These are phyloP conservation scores for Trichoderma asperelloides DNA, from an alignment of 495 filamentous ascomycete species.

Conservation along the genomic window DNA sequence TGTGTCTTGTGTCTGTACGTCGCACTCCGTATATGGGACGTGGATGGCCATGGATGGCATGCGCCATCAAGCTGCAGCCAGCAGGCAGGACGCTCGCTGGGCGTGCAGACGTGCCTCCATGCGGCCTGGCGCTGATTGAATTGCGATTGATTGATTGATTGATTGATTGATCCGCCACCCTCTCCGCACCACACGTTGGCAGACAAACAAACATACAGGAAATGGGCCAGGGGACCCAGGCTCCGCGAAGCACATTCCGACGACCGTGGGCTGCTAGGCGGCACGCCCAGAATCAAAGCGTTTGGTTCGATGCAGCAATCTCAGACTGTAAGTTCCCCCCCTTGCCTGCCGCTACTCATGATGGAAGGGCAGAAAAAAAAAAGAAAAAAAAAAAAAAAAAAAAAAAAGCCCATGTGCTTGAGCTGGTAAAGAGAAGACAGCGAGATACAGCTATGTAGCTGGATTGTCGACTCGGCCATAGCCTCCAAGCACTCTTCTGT, in stretches of 20 bases:
- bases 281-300: neutral
- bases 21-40: neutral
- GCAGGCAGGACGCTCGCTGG: neutral
- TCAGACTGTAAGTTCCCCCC: neutral
- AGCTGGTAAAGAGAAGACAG: too few relatives aligned
- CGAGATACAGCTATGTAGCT: too few relatives aligned
- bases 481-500: too few relatives aligned
- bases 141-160: neutral
- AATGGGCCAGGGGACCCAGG: neutral
- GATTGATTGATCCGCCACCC: slow-evolving; percentile 7
- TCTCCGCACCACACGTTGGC: slow-evolving; percentile 4
- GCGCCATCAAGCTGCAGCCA: neutral
- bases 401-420: too few relatives aligned
- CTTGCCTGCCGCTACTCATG: neutral
- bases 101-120: neutral
- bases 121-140: slow-evolving; percentile 3
- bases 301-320: neutral
- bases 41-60: slow-evolving; percentile 4
- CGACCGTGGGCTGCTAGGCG: neutral
- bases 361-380: neutral
- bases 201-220: slow-evolving; percentile 5
- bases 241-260: slow-evolving; percentile 6
- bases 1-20: too few relatives aligned
- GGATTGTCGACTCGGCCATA: too few relatives aligned
- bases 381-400: too few relatives aligned